Conservation (phyloP, 352 stramenopile species). For the Globisporangium parvum region DNA sequence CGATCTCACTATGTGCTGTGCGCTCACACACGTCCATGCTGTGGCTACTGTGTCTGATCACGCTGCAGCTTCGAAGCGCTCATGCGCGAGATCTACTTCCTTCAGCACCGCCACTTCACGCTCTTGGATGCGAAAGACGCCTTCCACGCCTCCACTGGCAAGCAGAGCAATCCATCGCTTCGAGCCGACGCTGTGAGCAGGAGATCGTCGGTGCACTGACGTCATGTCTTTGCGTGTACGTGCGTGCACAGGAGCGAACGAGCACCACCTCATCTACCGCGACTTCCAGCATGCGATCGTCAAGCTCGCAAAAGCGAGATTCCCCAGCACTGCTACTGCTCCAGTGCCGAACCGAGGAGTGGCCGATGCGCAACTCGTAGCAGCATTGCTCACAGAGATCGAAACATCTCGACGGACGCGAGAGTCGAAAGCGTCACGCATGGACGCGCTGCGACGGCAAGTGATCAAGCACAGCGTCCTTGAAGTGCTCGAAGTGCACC, state of each 20-base stretch:
- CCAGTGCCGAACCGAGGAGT: not conserved
- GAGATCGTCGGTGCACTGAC: not conserved
- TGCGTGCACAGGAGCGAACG: slow-evolving; percentile 23
- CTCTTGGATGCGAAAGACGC: slow-evolving; percentile 62
- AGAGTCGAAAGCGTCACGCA: slow-evolving; percentile 1
- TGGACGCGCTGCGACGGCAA: slow-evolving; percentile 45
- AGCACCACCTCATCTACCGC: slow-evolving; percentile 42
- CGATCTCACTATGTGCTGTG: not conserved
- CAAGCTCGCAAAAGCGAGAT: slow-evolving; percentile 23
- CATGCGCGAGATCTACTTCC: slow-evolving; percentile 46
- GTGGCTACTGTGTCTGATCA: not conserved
- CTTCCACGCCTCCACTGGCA: slow-evolving; percentile 50
- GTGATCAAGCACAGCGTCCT: slow-evolving; percentile 39
- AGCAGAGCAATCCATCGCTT: not conserved
- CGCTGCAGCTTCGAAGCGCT: slow-evolving; percentile 31
- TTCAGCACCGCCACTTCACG: slow-evolving; percentile 55
- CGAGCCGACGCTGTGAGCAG: not conserved
- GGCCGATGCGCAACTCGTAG: slow-evolving; percentile 22
- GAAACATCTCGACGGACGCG: not conserved
- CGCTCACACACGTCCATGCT: not conserved
- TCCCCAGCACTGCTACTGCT: too few species aligned
- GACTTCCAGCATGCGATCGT: slow-evolving; percentile 52
- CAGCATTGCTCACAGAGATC: slow-evolving; percentile 31
- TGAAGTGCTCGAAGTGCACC: slow-evolving; percentile 40
- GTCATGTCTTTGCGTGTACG: not conserved